Conservation (phyloP, 2,329 filamentous ascomycete species). For the Atkinsonella texensis region DNA sequence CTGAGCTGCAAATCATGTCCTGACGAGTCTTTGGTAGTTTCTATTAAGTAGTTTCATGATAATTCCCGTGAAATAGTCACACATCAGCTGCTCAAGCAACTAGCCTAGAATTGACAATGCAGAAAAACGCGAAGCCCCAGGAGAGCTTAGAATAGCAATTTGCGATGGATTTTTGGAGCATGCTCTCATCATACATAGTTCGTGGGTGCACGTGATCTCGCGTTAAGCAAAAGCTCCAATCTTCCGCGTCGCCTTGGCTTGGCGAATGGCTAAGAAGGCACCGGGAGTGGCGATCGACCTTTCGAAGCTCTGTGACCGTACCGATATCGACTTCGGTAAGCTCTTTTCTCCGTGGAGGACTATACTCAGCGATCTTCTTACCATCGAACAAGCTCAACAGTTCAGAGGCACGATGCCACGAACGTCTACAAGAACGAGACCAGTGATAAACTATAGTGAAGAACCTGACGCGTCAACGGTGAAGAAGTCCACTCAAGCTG, state of each 20-base stretch:
- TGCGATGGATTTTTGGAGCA: neutral
- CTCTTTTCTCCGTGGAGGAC: neutral
- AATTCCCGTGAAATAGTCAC: too few relatives aligned
- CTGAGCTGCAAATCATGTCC: conserved; percentile 56
- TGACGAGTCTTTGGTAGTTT: conserved; percentile 16
- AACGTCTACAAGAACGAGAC: conserved; percentile 21
- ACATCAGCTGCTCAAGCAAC: too few relatives aligned
- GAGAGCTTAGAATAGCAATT: neutral
- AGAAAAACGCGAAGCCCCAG: neutral
- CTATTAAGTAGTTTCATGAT: neutral
- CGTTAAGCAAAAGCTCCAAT: neutral
- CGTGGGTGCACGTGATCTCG: conserved; percentile 10
- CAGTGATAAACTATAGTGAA: conserved; percentile 21
- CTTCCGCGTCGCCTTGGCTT: neutral
- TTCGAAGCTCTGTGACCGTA: neutral
- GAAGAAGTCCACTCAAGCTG: conserved; percentile 7
- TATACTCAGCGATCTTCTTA: neutral
- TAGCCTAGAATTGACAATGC: neutral
- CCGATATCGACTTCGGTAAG: neutral
- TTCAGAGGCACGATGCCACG: conserved; percentile 19
- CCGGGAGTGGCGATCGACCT: too few relatives aligned
- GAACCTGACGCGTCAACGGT: conserved; percentile 9
- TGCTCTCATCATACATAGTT: too few relatives aligned
- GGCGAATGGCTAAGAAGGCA: neutral
- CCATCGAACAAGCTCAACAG: neutral